phyloP scores from a whole-genome alignment of 148 eudicot genomes.

The Selenicereus undatus region DNA sequence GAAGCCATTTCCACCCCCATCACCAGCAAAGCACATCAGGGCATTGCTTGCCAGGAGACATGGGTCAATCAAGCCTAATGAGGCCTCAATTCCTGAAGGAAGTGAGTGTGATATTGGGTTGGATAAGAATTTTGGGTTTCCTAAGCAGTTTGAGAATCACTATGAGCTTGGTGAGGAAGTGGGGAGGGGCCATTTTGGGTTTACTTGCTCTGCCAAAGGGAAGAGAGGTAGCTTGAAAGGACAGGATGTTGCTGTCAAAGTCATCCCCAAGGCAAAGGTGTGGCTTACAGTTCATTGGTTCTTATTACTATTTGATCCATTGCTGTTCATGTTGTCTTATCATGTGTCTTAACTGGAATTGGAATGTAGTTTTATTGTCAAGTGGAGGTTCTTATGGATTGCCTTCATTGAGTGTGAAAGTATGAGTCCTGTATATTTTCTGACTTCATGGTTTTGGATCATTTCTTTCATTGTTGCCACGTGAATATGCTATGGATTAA shows the following conservation, averaged over 20 bases:
- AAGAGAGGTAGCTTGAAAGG: constrained; percentile 84
- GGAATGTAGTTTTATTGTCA: not conserved
- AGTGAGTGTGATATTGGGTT: constrained; percentile 73
- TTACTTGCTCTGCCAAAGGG: constrained; percentile 76
- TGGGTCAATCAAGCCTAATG: constrained; percentile 86
- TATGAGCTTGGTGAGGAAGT: constrained; percentile 90
- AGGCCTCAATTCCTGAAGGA: constrained; percentile 87
- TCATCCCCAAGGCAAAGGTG: constrained; percentile 94
- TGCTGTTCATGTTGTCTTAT: not conserved
- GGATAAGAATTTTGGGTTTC: constrained; percentile 88
- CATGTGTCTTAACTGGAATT: not conserved
- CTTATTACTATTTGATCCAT: not conserved
- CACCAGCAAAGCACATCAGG: constrained; percentile 91
- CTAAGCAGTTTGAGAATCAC: constrained; percentile 53
- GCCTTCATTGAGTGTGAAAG: constrained; percentile 16
- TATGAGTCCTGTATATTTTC: constrained; percentile 2
- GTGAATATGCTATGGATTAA: not conserved
- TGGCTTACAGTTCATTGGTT: not conserved
- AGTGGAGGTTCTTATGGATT: constrained; percentile 1
- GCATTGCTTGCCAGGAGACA: constrained; percentile 83
- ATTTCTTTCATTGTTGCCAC: constrained; percentile 3
- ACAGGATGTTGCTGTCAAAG: constrained; percentile 90
- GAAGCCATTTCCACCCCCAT: constrained; percentile 89
- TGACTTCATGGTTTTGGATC: not conserved
- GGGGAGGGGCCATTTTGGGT: constrained; percentile 97